Evolutionary conservation across 2,329 filamentous ascomycete species (phyloP).

Genomic region (Fusarium siculi): DNA sequence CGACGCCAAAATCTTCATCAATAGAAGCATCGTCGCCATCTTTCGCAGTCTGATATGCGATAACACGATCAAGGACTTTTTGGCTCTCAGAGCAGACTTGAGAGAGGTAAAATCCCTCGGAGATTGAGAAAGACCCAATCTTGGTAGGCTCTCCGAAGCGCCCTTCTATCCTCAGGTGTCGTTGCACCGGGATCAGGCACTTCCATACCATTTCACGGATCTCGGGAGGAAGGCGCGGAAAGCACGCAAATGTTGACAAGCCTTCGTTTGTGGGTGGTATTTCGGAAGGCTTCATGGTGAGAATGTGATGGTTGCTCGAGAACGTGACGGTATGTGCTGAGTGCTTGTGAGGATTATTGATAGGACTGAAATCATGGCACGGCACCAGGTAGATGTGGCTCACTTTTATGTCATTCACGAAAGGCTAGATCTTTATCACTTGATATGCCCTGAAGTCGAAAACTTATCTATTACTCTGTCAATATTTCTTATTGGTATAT

Average conservation of each 20-base stretch:
- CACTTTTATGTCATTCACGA: not conserved
- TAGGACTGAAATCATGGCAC: not conserved
- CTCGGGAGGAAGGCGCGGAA: not conserved
- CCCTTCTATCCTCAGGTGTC: not conserved
- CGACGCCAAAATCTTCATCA: rapidly evolving
- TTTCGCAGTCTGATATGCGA: not conserved
- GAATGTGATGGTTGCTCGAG: too few species aligned
- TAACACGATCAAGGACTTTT: not conserved
- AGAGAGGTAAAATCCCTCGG: rapidly evolving
- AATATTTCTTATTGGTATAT: not conserved
- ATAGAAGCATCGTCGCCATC: rapidly evolving
- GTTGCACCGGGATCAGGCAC: not conserved
- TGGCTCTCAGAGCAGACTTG: not conserved
- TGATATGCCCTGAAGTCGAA: rapidly evolving
- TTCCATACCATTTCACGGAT: not conserved
- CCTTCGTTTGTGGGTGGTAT: rapidly evolving
- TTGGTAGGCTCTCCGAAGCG: rapidly evolving
- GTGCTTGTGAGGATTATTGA: not conserved
- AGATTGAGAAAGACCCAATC: not conserved
- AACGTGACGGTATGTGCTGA: not conserved
- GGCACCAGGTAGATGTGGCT: rapidly evolving
- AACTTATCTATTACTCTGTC: rapidly evolving
- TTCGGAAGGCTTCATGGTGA: not conserved
- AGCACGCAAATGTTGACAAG: not conserved
- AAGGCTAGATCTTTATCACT: not conserved